Evolutionary conservation across 108 stramenopile species (phyloP).

Genomic region (Mediolabrus comicus): DNA sequence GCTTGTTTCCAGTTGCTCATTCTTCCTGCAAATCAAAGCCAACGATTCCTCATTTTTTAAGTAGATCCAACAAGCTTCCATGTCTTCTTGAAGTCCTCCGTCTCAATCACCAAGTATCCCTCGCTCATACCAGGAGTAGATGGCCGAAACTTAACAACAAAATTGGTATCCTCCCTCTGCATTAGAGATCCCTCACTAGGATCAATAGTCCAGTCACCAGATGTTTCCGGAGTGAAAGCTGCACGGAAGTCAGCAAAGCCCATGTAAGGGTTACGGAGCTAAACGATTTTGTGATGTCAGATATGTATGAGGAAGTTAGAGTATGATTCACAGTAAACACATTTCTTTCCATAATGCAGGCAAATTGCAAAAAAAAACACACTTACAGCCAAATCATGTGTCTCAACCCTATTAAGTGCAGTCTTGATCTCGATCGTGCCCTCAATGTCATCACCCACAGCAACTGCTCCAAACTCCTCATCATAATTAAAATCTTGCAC

Average conservation of each 20-base stretch:
- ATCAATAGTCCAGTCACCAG: slow-evolving; percentile 60
- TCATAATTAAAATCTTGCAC: slow-evolving; percentile 81
- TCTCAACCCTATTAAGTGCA: slow-evolving; percentile 49
- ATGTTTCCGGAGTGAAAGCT: slow-evolving; percentile 68
- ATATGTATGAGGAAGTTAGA: too few species aligned
- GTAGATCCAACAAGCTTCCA: slow-evolving; percentile 75
- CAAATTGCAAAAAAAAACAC: not conserved
- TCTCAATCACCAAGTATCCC: slow-evolving; percentile 82
- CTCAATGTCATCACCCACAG: slow-evolving; percentile 51
- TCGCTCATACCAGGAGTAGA: slow-evolving; percentile 54
- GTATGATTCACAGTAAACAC: not conserved
- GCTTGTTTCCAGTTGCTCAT: too few species aligned
- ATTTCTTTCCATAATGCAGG: not conserved
- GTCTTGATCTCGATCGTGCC: slow-evolving; percentile 60
- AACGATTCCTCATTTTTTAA: too few species aligned
- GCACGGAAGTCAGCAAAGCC: slow-evolving; percentile 90
- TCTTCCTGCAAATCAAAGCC: too few species aligned
- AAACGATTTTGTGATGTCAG: too few species aligned
- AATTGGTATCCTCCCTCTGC: slow-evolving; percentile 56
- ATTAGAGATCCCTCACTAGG: slow-evolving; percentile 72
- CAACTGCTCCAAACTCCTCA: slow-evolving; percentile 70
- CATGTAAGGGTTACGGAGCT: slow-evolving; percentile 80
- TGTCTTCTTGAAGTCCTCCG: slow-evolving; percentile 88
- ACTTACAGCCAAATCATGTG: slow-evolving; percentile 56
- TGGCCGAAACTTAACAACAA: slow-evolving; percentile 73